phyloP scores from a whole-genome alignment of 805 yeast genomes.

The Candida khao-thaluensis region DNA sequence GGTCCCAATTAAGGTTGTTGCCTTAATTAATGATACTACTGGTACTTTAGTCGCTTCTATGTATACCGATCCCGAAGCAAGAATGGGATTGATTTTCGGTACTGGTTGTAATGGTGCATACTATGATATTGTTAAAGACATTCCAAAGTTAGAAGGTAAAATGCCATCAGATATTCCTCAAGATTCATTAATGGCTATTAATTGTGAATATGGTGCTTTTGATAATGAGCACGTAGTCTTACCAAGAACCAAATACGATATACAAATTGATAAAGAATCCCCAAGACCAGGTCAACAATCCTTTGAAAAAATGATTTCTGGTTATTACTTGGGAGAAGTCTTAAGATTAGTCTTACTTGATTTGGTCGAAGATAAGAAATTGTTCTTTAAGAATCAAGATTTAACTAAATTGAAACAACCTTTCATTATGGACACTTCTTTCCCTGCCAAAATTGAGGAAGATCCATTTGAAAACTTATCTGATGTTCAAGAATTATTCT shows the following conservation, averaged over 20 bases:
- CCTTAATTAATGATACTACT: slow-evolving; percentile 94
- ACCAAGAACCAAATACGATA: slow-evolving; percentile 89
- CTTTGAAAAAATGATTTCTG: slow-evolving; percentile 96
- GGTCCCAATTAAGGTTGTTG: slow-evolving; percentile 83
- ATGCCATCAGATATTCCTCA: slow-evolving; percentile 60
- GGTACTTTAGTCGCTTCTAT: slow-evolving; percentile 96
- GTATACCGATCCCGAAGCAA: slow-evolving; percentile 84
- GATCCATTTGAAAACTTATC: slow-evolving; percentile 83
- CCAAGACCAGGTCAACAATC: slow-evolving; percentile 97
- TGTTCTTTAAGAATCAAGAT: slow-evolving; percentile 71
- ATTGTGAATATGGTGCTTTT: slow-evolving; percentile 98
- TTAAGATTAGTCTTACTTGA: slow-evolving; percentile 79
- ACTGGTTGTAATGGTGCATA: slow-evolving; percentile 98
- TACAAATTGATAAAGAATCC: slow-evolving; percentile 74
- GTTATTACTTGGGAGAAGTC: slow-evolving; percentile 92
- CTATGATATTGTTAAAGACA: slow-evolving; percentile 68
- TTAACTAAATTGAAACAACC: slow-evolving; percentile 57
- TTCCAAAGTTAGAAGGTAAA: slow-evolving; percentile 79
- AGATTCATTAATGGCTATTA: slow-evolving; percentile 85
- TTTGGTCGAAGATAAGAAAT: slow-evolving; percentile 55
- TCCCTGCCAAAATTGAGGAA: slow-evolving; percentile 82
- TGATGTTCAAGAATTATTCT: slow-evolving; percentile 69
- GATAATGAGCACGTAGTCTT: slow-evolving; percentile 82
- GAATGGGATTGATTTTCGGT: slow-evolving; percentile 95
- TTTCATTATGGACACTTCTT: slow-evolving; percentile 84